These are phyloP conservation scores for Tolypocladium endophyticum DNA, from an alignment of 2,329 filamentous ascomycete species.

Conservation along the genomic window DNA sequence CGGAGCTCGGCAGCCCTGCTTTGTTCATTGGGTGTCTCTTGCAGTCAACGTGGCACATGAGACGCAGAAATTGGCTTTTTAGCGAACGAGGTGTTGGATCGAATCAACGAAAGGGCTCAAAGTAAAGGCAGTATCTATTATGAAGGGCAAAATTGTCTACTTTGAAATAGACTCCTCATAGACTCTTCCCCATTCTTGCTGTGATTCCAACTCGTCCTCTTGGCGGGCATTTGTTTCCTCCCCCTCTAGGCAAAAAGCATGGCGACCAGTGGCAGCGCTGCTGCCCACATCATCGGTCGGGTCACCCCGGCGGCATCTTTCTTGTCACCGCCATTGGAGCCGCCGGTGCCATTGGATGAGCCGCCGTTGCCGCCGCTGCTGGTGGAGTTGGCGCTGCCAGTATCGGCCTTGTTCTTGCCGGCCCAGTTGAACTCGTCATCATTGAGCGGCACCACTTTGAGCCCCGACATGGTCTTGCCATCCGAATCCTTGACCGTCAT, in stretches of 20 bases:
- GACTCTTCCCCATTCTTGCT: neutral
- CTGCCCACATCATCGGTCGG: conserved; percentile 21
- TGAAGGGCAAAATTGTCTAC: conserved; percentile 3
- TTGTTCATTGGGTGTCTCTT: neutral
- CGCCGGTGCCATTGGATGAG: neutral
- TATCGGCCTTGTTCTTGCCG: conserved; percentile 29
- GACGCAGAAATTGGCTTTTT: neutral
- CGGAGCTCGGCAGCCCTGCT: neutral
- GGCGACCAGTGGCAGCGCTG: conserved; percentile 20
- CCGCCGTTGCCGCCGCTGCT: conserved; percentile 3
- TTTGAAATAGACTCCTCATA: conserved; percentile 4
- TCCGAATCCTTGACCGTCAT: conserved; percentile 28
- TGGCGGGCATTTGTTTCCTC: neutral
- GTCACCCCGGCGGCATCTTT: conserved; percentile 17
- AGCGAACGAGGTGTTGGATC: neutral
- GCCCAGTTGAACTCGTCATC: conserved; percentile 34
- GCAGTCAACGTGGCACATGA: neutral
- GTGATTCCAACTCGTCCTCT: neutral
- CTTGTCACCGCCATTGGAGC: conserved; percentile 10
- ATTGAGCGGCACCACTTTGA: conserved; percentile 36
- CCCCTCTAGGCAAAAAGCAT: conserved; percentile 21
- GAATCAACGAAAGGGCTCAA: neutral
- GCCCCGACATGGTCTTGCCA: conserved; percentile 29
- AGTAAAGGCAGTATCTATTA: neutral
- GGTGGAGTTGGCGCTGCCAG: conserved; percentile 14